These are phyloP conservation scores for Penicillium sp. DNA, from an alignment of 2,329 filamentous ascomycete species.

Conservation along the genomic window DNA sequence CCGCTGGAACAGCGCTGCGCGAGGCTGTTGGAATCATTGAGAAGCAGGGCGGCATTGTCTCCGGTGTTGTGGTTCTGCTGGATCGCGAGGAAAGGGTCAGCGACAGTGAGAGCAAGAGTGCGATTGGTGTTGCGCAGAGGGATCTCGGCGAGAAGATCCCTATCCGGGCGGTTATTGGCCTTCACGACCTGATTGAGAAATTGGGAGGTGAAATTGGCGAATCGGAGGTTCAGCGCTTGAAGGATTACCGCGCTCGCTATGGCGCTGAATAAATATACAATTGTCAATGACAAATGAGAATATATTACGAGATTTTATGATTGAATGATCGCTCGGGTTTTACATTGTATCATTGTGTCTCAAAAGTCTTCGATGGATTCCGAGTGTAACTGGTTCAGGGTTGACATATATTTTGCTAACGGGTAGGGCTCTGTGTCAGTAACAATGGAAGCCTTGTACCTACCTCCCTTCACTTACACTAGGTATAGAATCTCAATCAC, in stretches of 20 bases:
- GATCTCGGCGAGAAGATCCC: conserved; percentile 72
- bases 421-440: too few species aligned
- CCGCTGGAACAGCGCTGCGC: conserved; percentile 89
- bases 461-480: too few species aligned
- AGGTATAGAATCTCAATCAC: too few species aligned
- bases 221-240: conserved; percentile 66
- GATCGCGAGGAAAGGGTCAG: conserved; percentile 42
- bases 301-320: conserved; percentile 1
- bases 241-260: conserved; percentile 65
- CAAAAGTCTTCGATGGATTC: not conserved
- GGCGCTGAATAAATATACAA: conserved; percentile 32
- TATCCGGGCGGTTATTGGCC: conserved; percentile 77
- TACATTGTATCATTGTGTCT: not conserved
- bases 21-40: conserved; percentile 91
- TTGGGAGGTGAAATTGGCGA: conserved; percentile 63
- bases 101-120: conserved; percentile 57
- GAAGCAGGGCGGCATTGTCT: conserved; percentile 80
- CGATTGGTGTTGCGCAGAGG: conserved; percentile 63
- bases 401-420: too few species aligned
- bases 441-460: too few species aligned
- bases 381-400: too few species aligned
- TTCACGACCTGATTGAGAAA: conserved; percentile 77
- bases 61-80: conserved; percentile 85
- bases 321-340: conserved; percentile 3
- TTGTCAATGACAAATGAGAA: not conserved